A percentile compares a stretch with the other conserved stretches of the same genome.
These are phyloP conservation scores for Dendrobium officinale DNA, from an alignment of 106 monocot genomes.

Conservation along the genomic window DNA sequence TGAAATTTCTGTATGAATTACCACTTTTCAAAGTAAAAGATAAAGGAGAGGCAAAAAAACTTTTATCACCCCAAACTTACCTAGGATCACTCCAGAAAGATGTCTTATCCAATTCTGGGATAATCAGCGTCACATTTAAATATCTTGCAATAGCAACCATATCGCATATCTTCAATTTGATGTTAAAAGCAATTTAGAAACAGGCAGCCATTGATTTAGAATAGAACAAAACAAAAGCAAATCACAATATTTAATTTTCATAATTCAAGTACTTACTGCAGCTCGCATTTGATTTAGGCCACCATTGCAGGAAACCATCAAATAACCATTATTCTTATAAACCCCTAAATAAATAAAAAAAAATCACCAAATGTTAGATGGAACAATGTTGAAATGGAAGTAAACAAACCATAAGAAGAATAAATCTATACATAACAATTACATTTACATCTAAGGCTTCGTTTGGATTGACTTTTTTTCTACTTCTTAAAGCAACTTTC, in stretches of 20 bases:
- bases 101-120: slow-evolving; percentile 93
- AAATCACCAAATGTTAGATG: not conserved
- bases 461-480: no score
- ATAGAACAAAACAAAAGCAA: not conserved
- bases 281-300: slow-evolving; percentile 99
- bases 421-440: not conserved
- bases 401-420: not conserved
- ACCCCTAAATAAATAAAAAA: slow-evolving; percentile 32
- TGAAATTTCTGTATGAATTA: not conserved
- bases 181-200: not conserved
- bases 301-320: slow-evolving; percentile 98
- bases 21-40: not conserved
- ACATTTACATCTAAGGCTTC: not conserved
- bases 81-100: slow-evolving; percentile 96
- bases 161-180: slow-evolving; percentile 73
- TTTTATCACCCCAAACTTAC: slow-evolving; percentile 11
- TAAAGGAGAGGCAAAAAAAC: not conserved
- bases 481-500: no score
- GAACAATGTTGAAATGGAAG: not conserved
- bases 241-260: slow-evolving; percentile 1
- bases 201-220: not conserved
- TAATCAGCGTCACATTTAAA: slow-evolving; percentile 92
- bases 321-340: slow-evolving; percentile 89
- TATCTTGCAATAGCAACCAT: slow-evolving; percentile 90
- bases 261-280: slow-evolving; percentile 50